phyloP scores from a whole-genome alignment of 73 alveolate species.

The Paramecium tetraurelia region DNA sequence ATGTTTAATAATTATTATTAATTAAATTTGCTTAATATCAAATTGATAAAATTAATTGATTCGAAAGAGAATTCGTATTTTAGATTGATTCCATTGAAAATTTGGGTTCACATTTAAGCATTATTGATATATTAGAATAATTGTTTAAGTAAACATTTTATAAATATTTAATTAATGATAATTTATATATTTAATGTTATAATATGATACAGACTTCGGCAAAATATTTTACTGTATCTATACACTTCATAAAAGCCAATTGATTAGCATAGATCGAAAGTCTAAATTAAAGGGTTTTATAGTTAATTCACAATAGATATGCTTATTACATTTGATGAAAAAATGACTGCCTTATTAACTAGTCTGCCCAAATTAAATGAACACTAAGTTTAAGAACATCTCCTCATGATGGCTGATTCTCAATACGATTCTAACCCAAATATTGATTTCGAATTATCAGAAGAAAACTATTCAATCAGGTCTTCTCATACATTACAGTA shows the following conservation, averaged over 20 bases:
- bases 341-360: neutral
- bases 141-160: slow-evolving; percentile 4
- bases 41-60: neutral
- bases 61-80: neutral
- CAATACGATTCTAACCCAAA: neutral
- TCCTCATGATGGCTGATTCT: neutral
- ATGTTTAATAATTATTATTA: neutral
- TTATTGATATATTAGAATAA: neutral
- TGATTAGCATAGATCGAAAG: neutral
- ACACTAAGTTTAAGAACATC: slow-evolving; percentile 6
- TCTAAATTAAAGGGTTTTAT: slow-evolving; percentile 5
- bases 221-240: neutral
- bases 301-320: neutral
- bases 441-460: neutral
- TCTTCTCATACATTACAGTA: neutral
- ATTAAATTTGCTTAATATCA: neutral
- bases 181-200: neutral
- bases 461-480: neutral
- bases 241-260: neutral
- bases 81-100: too few species aligned
- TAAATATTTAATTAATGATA: neutral
- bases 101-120: neutral
- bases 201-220: slow-evolving; percentile 24
- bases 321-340: neutral
- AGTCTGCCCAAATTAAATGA: neutral